Base-by-base conservation (phyloP, 192 early-diverging fungal species). In the Umbelopsis vinacea region DNA sequence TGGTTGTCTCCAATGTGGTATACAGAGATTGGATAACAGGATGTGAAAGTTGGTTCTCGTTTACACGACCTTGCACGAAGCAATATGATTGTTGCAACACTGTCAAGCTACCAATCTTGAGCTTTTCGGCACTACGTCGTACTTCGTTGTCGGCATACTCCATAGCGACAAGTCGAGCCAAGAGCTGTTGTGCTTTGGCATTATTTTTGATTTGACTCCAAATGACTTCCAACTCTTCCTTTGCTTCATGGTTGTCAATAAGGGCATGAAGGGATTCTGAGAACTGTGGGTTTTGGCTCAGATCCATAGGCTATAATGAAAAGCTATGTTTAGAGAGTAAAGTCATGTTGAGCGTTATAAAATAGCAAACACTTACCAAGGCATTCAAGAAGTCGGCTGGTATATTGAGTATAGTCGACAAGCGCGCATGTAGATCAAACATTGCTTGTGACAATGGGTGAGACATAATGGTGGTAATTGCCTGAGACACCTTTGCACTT, bases 1-100 rank as follows among this genome's bases (percentile, higher is more conserved):
- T 67, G 29, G 85, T 50, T 15, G 71, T 52, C 63, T 74, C 71
- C 47, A 87, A 70, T 7, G 88, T 70, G 12, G 82, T 84, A 73
- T 81, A 89, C 22, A 89, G 67, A 45, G 73, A 52, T 6, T 66
- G 52, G 12, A 89, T 70, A 22, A 77, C 72, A 2, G 78, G 74
- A 72, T 89, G 84, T 14, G 52, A 71, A 15, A 87, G 46, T 55
- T 87, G 78, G 26, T 48, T 72, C 22, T 84, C 83, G 12, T 71
- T 76, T 17, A 89, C 45, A 26, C 72, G 76, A 17, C 73, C 73
- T 46, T 76, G 63, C 15, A 75, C 71, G 54, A 79, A 83, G 54
- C 71, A 37, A 55, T 77, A 80, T 17, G 84, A 86, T 69, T 84
- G 77, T 53, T 89, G 83, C 26, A 77, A 50, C 21, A 67, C 38